phyloP scores from a whole-genome alignment of 139 green algal genomes.

The Desmodesmus armatus region DNA sequence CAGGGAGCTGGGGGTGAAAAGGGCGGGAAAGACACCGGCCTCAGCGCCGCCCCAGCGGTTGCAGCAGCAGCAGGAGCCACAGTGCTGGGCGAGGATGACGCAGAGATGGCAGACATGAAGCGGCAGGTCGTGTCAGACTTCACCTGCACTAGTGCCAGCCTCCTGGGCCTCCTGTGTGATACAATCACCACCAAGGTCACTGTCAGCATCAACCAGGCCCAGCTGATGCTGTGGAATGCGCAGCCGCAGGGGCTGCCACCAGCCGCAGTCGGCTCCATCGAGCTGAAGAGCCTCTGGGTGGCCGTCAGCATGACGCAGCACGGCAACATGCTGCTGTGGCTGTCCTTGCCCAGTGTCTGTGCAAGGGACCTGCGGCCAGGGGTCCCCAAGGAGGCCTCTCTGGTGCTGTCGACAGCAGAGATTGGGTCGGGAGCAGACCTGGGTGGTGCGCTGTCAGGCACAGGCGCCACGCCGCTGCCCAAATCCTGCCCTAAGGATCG shows the following conservation, averaged over 20 bases:
- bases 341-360: constrained; percentile 77
- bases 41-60: background rate
- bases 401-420: constrained; percentile 74
- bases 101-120: constrained; percentile 7
- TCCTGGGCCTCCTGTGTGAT: constrained; percentile 55
- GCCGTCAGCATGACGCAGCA: constrained; percentile 42
- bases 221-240: constrained; percentile 71
- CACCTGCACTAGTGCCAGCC: background rate
- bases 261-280: constrained; percentile 26
- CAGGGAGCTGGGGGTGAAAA: background rate
- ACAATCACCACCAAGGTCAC: constrained; percentile 45
- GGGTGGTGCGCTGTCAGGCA: background rate
- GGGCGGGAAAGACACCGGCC: background rate
- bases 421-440: constrained; percentile 10
- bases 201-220: constrained; percentile 66
- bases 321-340: constrained; percentile 65
- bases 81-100: background rate
- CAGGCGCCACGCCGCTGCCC: constrained; percentile 3
- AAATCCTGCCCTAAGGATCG: constrained; percentile 1
- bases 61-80: background rate
- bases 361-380: constrained; percentile 74
- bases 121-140: constrained; percentile 17
- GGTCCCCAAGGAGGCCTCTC: constrained; percentile 66
- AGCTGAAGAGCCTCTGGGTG: constrained; percentile 70
- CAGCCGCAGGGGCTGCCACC: constrained; percentile 27